Evolutionary conservation across 768 basidiomycete species (phyloP).

Genomic region (Tulasnella sp.): DNA sequence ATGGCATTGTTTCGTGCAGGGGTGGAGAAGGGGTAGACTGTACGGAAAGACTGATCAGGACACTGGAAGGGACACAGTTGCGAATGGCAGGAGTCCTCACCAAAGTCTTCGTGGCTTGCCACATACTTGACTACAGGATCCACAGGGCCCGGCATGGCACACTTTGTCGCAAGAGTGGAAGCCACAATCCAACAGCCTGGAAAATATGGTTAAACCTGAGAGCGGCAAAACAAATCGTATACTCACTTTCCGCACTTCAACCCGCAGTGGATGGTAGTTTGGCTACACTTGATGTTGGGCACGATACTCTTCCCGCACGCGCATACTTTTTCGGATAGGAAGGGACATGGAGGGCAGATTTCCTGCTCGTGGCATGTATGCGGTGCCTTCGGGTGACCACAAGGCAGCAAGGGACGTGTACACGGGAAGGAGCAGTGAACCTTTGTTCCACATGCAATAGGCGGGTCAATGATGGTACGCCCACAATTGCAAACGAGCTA

Average conservation of each 20-base stretch:
- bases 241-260: constrained; percentile 69
- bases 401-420: constrained; percentile 59
- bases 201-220: constrained; percentile 1
- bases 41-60: not conserved
- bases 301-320: constrained; percentile 85
- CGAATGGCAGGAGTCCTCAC: constrained; percentile 40
- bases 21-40: constrained; percentile 67
- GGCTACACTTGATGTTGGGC: constrained; percentile 62
- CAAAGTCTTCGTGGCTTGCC: constrained; percentile 84
- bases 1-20: constrained; percentile 71
- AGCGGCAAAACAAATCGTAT: not conserved
- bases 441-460: constrained; percentile 76
- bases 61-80: not conserved
- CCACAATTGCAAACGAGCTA: constrained; percentile 80
- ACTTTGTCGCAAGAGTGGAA: constrained; percentile 79
- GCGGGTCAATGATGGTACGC: constrained; percentile 81
- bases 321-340: constrained; percentile 71
- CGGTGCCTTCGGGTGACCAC: constrained; percentile 73
- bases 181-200: constrained; percentile 70
- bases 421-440: constrained; percentile 82
- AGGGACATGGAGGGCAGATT: constrained; percentile 82
- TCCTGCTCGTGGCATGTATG: constrained; percentile 80
- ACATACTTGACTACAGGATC: constrained; percentile 68
- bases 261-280: constrained; percentile 85
- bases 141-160: constrained; percentile 83